phyloP scores from a whole-genome alignment of 1,284 basidiomycete genomes.

The Entoloma clypeatum region DNA sequence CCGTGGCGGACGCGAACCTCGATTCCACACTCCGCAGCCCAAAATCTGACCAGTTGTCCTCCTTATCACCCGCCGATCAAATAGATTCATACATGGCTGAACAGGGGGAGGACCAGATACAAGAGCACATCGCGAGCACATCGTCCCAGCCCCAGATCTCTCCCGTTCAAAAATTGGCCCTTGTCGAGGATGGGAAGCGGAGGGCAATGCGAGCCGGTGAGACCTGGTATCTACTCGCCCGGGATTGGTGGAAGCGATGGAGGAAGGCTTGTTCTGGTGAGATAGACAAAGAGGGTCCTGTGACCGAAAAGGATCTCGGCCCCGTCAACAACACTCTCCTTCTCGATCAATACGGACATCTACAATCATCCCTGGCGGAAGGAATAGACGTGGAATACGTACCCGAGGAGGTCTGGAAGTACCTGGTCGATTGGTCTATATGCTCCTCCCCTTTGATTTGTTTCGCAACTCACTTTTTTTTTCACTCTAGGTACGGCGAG shows the following conservation, averaged over 20 bases:
- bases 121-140: conserved; percentile 22
- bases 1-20: conserved; percentile 56
- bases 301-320: conserved; percentile 61
- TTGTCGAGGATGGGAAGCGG: conserved; percentile 45
- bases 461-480: conserved; percentile 7
- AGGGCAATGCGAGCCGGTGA: conserved; percentile 59
- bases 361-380: conserved; percentile 51
- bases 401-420: conserved; percentile 69
- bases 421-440: conserved; percentile 64
- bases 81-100: conserved; percentile 73
- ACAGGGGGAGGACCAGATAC: conserved; percentile 48
- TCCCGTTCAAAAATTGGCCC: conserved; percentile 40
- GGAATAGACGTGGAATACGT: conserved; percentile 78
- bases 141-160: conserved; percentile 22
- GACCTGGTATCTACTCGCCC: conserved; percentile 75
- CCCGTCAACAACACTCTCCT: conserved; percentile 73
- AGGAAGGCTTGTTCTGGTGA: conserved; percentile 63
- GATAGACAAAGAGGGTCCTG: conserved; percentile 59
- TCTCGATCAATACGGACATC: conserved; percentile 50
- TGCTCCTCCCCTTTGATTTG: conserved; percentile 8
- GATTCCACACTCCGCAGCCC: conserved; percentile 39
- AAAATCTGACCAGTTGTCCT: conserved; percentile 41
- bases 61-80: conserved; percentile 39
- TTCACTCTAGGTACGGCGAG: conserved; percentile 70
- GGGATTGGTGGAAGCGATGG: conserved; percentile 75